phyloP scores from a whole-genome alignment of 2,329 filamentous ascomycete genomes.

The Ceratocystis albifundus region DNA sequence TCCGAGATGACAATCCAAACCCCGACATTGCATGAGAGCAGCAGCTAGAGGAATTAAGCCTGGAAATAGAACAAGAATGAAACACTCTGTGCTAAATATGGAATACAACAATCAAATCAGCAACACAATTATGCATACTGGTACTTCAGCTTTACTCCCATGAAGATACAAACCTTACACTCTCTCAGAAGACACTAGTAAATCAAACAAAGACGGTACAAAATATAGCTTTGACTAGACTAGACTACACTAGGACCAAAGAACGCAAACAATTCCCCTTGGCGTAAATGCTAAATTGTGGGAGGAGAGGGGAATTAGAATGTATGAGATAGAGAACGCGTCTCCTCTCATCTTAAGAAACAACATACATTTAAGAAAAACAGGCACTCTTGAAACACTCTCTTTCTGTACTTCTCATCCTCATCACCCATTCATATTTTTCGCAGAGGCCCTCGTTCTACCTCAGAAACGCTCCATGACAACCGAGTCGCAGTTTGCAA shows the following conservation, averaged over 20 bases:
- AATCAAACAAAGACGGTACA: neutral
- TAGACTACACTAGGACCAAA: neutral
- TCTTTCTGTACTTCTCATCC: neutral
- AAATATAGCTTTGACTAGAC: neutral
- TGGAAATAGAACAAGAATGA: neutral
- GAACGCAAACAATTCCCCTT: neutral
- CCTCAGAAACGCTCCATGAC: slow-evolving; percentile 11
- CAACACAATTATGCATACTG: neutral
- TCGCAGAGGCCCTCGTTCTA: neutral
- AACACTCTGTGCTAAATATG: neutral
- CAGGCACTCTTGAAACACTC: neutral
- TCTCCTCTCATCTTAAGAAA: neutral
- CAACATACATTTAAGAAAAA: neutral
- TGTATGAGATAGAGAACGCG: neutral
- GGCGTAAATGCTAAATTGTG: no score
- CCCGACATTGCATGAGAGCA: no score
- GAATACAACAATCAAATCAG: neutral
- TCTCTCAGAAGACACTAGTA: neutral
- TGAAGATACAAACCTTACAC: no score
- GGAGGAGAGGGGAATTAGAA: neutral
- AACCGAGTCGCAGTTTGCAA: neutral
- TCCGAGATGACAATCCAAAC: no score
- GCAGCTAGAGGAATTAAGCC: neutral
- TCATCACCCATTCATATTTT: neutral
- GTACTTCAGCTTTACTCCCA: no score